Evolutionary conservation across 306 rosid genomes (phyloP).

Genomic region (Arachis hypogaea): DNA sequence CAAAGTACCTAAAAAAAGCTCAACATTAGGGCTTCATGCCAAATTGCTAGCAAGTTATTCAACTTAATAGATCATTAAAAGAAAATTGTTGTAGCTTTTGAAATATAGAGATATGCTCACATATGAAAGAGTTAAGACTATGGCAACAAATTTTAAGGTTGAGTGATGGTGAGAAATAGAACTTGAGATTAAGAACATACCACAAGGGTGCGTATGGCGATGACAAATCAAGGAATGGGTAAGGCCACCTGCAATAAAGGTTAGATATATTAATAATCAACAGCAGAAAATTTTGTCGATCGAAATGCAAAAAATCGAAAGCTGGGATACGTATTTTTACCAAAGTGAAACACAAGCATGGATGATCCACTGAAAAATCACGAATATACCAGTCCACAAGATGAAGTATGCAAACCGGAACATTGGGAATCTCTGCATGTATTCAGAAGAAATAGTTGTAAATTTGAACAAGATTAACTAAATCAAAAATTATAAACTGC

Average conservation of each 20-base stretch:
- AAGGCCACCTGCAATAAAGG: slow-evolving; percentile 82
- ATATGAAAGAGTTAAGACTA: slow-evolving; percentile 2
- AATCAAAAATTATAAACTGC: slow-evolving; percentile 7
- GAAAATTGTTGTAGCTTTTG: background rate
- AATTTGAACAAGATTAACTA: slow-evolving; percentile 15
- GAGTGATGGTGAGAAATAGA: slow-evolving; percentile 15
- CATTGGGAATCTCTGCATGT: slow-evolving; percentile 78
- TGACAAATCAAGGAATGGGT: slow-evolving; percentile 85
- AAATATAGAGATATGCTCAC: slow-evolving; percentile 5
- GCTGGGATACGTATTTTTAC: slow-evolving; percentile 48
- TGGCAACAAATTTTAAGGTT: background rate
- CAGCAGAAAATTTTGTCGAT: background rate
- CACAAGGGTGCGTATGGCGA: slow-evolving; percentile 80
- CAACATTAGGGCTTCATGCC: slow-evolving; percentile 26
- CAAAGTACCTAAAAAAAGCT: slow-evolving; percentile 67
- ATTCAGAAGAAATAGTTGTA: slow-evolving; percentile 36
- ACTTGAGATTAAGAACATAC: slow-evolving; percentile 47
- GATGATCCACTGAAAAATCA: slow-evolving; percentile 81
- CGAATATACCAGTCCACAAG: slow-evolving; percentile 75
- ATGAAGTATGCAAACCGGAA: slow-evolving; percentile 84
- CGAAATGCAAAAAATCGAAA: slow-evolving; percentile 25
- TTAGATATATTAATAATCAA: slow-evolving; percentile 9
- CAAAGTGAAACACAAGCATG: slow-evolving; percentile 61
- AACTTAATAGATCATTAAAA: slow-evolving; percentile 13
- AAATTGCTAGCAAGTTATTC: slow-evolving; percentile 16